Percentiles rank a stretch among this genome's conserved stretches.
These are phyloP conservation scores for Apiospora phragmitis DNA, from an alignment of 2,329 filamentous ascomycete genomes.

Conservation along the genomic window DNA sequence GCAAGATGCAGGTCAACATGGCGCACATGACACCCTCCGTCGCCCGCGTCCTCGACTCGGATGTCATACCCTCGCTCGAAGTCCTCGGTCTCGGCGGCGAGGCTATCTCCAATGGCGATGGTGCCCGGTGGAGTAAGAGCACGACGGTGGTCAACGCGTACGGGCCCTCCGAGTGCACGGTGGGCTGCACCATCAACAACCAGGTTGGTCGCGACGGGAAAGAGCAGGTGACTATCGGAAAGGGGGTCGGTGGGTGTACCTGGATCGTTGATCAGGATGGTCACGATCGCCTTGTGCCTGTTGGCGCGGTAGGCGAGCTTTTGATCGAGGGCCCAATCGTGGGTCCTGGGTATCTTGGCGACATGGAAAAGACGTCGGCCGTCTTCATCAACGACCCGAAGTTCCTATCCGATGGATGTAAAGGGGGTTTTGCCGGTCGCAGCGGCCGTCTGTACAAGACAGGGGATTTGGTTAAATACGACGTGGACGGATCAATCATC, in stretches of 20 bases:
- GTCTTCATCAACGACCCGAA: constrained; percentile 40
- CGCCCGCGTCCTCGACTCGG: constrained; percentile 45
- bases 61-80: constrained; percentile 46
- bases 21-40: constrained; percentile 53
- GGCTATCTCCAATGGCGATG: constrained; percentile 7
- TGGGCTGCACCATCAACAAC: constrained; percentile 33
- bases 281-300: constrained; percentile 33
- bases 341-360: constrained; percentile 32
- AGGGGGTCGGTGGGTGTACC: constrained; percentile 12
- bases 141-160: constrained; percentile 6
- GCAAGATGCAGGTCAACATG: constrained; percentile 46
- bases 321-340: constrained; percentile 17
- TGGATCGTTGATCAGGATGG: constrained; percentile 46
- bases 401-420: constrained; percentile 38
- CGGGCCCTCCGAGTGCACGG: constrained; percentile 7
- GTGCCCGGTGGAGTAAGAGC: constrained; percentile 24
- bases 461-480: constrained; percentile 26
- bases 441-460: constrained; percentile 18
- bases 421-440: constrained; percentile 40
- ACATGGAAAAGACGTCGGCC: constrained; percentile 19
- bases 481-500: constrained; percentile 29
- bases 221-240: constrained; percentile 21
- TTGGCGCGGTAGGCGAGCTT: constrained; percentile 16
- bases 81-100: constrained; percentile 39
- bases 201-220: constrained; percentile 36